These are phyloP conservation scores for Tubosaeta brunneosetosa DNA, from an alignment of 768 basidiomycete species.

Conservation along the genomic window DNA sequence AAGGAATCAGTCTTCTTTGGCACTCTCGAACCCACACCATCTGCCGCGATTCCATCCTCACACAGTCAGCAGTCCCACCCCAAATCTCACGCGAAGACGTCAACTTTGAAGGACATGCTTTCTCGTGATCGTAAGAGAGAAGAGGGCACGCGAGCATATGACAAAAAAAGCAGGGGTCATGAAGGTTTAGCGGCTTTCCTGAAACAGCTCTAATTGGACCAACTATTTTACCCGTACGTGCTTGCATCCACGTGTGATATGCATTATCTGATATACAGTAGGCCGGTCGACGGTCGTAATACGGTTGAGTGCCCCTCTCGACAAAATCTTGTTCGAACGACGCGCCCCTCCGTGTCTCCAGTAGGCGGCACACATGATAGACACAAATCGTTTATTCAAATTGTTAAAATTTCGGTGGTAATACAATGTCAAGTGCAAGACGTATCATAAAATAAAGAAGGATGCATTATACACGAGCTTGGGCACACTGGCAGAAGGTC, in stretches of 20 bases:
- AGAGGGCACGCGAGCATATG: conserved; percentile 22
- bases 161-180: conserved; percentile 20
- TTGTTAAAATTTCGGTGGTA: not conserved
- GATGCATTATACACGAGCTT: not conserved
- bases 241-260: not conserved
- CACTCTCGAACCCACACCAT: not conserved
- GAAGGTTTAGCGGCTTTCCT: conserved; percentile 52
- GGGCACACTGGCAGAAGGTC: not conserved
- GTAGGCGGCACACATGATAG: not conserved
- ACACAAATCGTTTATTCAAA: not conserved
- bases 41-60: not conserved
- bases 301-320: too few species aligned
- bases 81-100: conserved; percentile 38
- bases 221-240: not conserved
- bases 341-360: not conserved
- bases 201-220: conserved; percentile 15
- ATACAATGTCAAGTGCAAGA: not conserved
- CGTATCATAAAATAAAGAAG: not conserved
- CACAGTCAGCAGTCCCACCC: conserved; percentile 32
- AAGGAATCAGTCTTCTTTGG: not conserved
- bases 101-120: conserved; percentile 59
- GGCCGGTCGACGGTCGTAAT: not conserved
- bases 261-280: not conserved
- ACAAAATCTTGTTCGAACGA: too few species aligned
- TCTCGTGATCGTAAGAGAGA: conserved; percentile 51